These are phyloP conservation scores for Hymenoscyphus salicellus DNA, from an alignment of 2,329 filamentous ascomycete genomes.

Conservation along the genomic window DNA sequence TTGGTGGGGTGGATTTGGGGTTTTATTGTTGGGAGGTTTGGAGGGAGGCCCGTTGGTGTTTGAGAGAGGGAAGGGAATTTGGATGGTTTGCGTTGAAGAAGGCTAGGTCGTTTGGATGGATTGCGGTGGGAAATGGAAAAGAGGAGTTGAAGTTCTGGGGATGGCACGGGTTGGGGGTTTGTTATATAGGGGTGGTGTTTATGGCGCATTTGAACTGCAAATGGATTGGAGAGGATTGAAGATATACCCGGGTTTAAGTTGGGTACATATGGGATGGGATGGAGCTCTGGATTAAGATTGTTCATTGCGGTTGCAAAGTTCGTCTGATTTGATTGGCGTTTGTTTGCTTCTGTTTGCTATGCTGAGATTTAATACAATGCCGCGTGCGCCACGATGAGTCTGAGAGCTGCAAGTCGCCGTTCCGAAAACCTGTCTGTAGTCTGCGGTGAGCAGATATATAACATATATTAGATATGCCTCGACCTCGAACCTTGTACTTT, in stretches of 20 bases:
- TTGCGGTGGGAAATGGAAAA: neutral
- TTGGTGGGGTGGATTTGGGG: conserved; percentile 16
- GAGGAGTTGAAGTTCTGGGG: neutral
- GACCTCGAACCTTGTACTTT: no score
- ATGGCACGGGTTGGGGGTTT: neutral
- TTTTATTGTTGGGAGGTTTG: conserved; percentile 3
- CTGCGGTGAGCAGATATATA: no score
- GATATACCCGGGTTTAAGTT: neutral
- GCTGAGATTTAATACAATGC: no score
- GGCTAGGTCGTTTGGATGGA: neutral
- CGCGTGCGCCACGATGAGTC: no score
- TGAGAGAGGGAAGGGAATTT: neutral
- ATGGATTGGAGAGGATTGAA: neutral
- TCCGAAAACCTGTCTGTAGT: no score
- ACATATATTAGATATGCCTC: no score
- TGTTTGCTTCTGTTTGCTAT: no score
- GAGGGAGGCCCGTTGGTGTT: conserved; percentile 1
- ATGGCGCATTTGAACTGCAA: no score
- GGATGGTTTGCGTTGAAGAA: no score
- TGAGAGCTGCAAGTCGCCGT: no score
- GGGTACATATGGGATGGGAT: neutral
- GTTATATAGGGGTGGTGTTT: neutral
- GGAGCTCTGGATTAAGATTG: neutral
- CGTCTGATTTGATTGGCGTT: no score
- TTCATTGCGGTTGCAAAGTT: neutral